Percentiles rank a stretch among this genome's conserved stretches.
Evolutionary conservation across 2,329 filamentous ascomycete species (phyloP).

Genomic region (Magnaporthales sp.): DNA sequence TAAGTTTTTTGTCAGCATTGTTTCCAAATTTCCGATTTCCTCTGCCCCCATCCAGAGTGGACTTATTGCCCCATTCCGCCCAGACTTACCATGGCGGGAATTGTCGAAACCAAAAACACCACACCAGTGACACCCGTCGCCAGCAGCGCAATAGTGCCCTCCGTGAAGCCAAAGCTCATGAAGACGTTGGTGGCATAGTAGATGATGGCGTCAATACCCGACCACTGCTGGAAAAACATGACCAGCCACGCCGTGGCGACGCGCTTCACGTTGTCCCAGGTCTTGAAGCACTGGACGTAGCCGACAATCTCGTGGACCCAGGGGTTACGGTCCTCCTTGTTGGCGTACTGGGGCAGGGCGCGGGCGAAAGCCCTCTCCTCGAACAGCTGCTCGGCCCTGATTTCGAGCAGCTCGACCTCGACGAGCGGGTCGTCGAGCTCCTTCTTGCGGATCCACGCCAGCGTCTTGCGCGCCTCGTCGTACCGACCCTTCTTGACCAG

Average conservation of each 20-base stretch:
- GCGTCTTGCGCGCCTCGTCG: conserved; percentile 13
- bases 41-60: not conserved
- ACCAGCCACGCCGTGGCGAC: conserved; percentile 22
- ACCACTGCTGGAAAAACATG: conserved; percentile 36
- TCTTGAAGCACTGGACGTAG: conserved; percentile 36
- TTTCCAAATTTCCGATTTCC: not conserved
- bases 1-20: not conserved
- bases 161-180: conserved; percentile 50
- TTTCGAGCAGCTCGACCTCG: conserved; percentile 34
- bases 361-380: conserved; percentile 31
- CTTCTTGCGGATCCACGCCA: conserved; percentile 20
- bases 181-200: conserved; percentile 46
- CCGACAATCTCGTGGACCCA: conserved; percentile 37
- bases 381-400: conserved; percentile 35
- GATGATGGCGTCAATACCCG: conserved; percentile 27
- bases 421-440: conserved; percentile 23
- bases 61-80: not conserved
- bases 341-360: conserved; percentile 33
- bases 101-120: conserved; percentile 30
- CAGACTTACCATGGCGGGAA: conserved; percentile 3
- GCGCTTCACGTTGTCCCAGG: conserved; percentile 40
- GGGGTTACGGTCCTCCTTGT: conserved; percentile 28
- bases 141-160: conserved; percentile 48
- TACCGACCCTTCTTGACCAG: conserved; percentile 28
- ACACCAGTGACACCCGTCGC: conserved; percentile 57